These are phyloP conservation scores for Metschnikowia proteae DNA, from an alignment of 805 yeast species.

Conservation along the genomic window DNA sequence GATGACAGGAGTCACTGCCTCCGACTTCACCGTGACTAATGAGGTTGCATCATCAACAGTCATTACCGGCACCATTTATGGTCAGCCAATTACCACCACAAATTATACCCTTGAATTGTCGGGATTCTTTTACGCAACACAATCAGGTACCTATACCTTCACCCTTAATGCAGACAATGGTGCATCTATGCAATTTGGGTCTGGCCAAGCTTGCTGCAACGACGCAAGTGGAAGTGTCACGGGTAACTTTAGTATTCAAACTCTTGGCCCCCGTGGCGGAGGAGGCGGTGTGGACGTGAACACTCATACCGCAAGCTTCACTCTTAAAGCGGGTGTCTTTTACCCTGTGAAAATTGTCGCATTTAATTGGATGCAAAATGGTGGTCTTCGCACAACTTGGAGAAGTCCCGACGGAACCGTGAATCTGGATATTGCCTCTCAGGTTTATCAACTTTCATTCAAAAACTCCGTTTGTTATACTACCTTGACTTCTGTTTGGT, in stretches of 20 bases:
- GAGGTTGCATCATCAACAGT: background rate
- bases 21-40: slow-evolving; percentile 1
- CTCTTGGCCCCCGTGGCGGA: slow-evolving; percentile 14
- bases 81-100: slow-evolving; percentile 2
- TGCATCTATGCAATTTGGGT: slow-evolving; percentile 17
- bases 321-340: slow-evolving; percentile 9
- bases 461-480: slow-evolving; percentile 6
- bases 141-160: slow-evolving; percentile 13
- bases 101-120: slow-evolving; percentile 8
- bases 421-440: slow-evolving; percentile 9
- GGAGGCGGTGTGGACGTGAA: slow-evolving; percentile 9
- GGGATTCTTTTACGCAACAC: slow-evolving; percentile 14
- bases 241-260: slow-evolving; percentile 10
- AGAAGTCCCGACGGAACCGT: slow-evolving; percentile 4
- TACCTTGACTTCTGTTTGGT: slow-evolving; percentile 6
- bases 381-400: slow-evolving; percentile 10
- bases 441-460: slow-evolving; percentile 10
- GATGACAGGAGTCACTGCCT: slow-evolving; percentile 1
- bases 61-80: slow-evolving; percentile 3
- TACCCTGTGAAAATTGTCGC: slow-evolving; percentile 16
- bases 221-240: slow-evolving; percentile 15
- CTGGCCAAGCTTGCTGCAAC: slow-evolving; percentile 14
- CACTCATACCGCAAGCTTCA: slow-evolving; percentile 8
- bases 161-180: slow-evolving; percentile 16
- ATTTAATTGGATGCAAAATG: slow-evolving; percentile 16